phyloP scores from a whole-genome alignment of 2,329 filamentous ascomycete species.

The Diaporthe vexans region DNA sequence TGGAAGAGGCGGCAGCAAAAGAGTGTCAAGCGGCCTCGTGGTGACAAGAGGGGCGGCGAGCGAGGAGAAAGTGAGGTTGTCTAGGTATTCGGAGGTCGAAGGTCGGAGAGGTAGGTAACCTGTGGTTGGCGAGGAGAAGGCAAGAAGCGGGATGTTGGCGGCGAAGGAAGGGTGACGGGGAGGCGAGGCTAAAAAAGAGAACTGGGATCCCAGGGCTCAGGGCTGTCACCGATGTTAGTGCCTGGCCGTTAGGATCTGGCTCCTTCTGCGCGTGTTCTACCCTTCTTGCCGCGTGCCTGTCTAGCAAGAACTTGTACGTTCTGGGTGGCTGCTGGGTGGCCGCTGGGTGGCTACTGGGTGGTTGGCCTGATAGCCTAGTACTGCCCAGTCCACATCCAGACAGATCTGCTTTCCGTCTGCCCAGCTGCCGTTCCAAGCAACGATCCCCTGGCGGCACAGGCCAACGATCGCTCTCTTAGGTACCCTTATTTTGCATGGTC shows the following conservation, averaged over 20 bases:
- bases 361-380: neutral
- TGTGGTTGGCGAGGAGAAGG: constrained; percentile 5
- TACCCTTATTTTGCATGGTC: constrained; percentile 26
- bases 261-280: constrained; percentile 8
- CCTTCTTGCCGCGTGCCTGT: constrained; percentile 19
- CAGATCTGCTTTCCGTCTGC: constrained; percentile 28
- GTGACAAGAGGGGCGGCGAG: neutral
- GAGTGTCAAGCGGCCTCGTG: neutral
- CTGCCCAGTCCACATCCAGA: constrained; percentile 21
- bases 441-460: constrained; percentile 29
- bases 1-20: neutral
- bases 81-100: neutral
- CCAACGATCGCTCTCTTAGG: constrained; percentile 10
- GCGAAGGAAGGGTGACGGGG: constrained; percentile 10
- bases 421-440: constrained; percentile 22
- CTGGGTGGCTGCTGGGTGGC: no score
- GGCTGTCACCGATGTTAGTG: constrained; percentile 27
- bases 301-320: neutral
- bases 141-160: constrained; percentile 22
- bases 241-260: constrained; percentile 27
- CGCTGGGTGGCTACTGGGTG: neutral
- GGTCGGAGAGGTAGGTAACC: neutral
- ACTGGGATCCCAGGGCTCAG: constrained; percentile 28
- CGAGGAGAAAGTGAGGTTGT: constrained; percentile 11
- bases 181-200: constrained; percentile 30